These are phyloP conservation scores for Yamadazyma buinensis DNA, from an alignment of 1,139 yeast genomes.

Conservation along the genomic window DNA sequence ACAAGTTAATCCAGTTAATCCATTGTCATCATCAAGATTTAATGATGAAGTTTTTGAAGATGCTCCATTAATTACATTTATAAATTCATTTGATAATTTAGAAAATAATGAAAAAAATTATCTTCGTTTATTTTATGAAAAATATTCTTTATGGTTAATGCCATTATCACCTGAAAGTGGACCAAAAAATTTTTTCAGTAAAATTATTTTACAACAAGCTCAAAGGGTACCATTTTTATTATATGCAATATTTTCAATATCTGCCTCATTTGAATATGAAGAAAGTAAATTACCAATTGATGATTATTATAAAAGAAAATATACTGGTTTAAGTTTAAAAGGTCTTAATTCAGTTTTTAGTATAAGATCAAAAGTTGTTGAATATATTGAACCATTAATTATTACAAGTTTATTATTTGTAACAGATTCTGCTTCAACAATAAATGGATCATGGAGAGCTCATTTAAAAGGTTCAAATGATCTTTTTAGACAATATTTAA, in stretches of 20 bases:
- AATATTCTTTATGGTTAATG: constrained; percentile 17
- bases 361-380: constrained; percentile 7
- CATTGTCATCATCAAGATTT: constrained; percentile 5
- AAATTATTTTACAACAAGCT: constrained; percentile 14
- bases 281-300: constrained; percentile 10
- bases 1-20: neutral
- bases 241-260: constrained; percentile 14
- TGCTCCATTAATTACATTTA: constrained; percentile 7
- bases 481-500: constrained; percentile 14
- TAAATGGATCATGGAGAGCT: constrained; percentile 17
- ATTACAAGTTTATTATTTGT: constrained; percentile 15
- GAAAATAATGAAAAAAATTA: constrained; percentile 14
- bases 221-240: constrained; percentile 13
- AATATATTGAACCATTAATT: constrained; percentile 15
- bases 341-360: constrained; percentile 13
- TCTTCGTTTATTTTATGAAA: constrained; percentile 14
- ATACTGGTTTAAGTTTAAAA: constrained; percentile 11
- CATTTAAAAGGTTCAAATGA: constrained; percentile 17
- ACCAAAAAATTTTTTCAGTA: constrained; percentile 14
- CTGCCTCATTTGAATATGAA: constrained; percentile 14
- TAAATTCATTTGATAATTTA: constrained; percentile 13
- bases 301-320: constrained; percentile 10
- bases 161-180: constrained; percentile 15
- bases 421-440: constrained; percentile 15
- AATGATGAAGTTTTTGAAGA: constrained; percentile 11